Base-by-base conservation (phyloP, 805 yeast species). In the Saccharomycopsis fibuligera region DNA sequence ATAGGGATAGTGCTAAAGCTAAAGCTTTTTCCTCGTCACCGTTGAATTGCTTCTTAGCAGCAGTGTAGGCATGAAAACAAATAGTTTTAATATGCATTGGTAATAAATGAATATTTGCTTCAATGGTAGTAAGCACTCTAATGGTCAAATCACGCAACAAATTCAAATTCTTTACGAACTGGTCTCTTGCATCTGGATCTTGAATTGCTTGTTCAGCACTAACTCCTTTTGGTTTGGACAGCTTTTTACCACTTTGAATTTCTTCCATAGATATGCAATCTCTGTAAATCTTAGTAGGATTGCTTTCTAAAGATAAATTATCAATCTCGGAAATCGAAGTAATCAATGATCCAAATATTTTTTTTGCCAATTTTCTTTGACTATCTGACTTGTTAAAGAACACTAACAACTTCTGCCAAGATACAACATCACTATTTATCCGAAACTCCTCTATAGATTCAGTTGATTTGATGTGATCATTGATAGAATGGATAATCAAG, bases 81-180 rank as follows among this genome's bases (percentile, higher is more conserved):
- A 82, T 54, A 49, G 69, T 73, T 51, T 79, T 70, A 6, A 85
- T 65, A 53, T 76, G 83, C 39, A 70, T 62, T 1, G 93, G 90
- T 3, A 83, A 50, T 8, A 58, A 59, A 1, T 68, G 66, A 14
- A 79, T 59, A 29, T 66, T 64, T 2, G 60, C 62, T 23, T 73
- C 74, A 22, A 89, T 58, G 0, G 75, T 58, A 17, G 75, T 75
- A 56, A 87, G 69, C 8, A 86, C 66, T 48, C 78, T 78, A 23
- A 83, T 76, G 0, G 87, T 69, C 39, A 74, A 70, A 54, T 86
- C 95, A 62, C 98, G 76, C 45, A 93, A 65, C 21, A 68, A 68
- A 63, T 86, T 86, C 58, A 93, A 68, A 57, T 93, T 90, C 31
- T 71, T 64, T 30, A 93, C 81, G 62, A 87, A 93, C 38, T 73